Base-by-base conservation (phyloP, 2,329 filamentous ascomycete genomes). In the Trichoderma koningiopsis region DNA sequence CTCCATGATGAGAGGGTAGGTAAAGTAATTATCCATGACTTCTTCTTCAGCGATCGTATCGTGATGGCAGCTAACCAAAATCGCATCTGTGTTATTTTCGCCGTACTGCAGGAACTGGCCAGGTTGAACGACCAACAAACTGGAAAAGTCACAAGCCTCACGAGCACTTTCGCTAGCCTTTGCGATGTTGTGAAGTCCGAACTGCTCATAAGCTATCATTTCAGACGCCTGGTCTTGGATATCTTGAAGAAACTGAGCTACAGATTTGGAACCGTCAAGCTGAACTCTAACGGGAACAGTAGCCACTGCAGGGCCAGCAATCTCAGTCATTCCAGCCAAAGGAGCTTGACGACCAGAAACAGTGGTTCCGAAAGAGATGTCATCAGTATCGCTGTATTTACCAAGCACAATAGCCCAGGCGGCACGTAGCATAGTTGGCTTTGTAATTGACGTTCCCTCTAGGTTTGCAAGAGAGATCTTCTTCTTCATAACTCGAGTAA, bases 391-490 rank as follows among this genome's bases (percentile, higher is more conserved):
- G 10, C 49, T 47, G 16, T 69, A 69, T 5, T 27, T 52, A 0
- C 58, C 29, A 4, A 69, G 52, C 2, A 69, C 47, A 37, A 69
- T 43, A 29, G 67, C 67, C 67, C 67, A 69, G 10, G 67, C 59
- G 3, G 67, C 67, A 7, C 67, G 67, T 5, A 69, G 35, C 14
- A 69, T 14, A 22, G 67, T 47, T 35, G 67, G 19, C 6, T 61
- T 68, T 3, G 65, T 68, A 33, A 68, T 56, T 16, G 65, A 55
- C 13, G 31, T 55, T 2, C 22, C 56, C 13, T 37, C 33, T n/a
- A n/a, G 1, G 13, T 14, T 35, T 24, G 71, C 56, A 6, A 73
- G 59, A 24, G 72, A 61, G 3, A 75, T 70, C 47, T 76, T 76
- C 8, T 27, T 27, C 55, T 31, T 37, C 55, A 56, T 5, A 14